phyloP scores from a whole-genome alignment of 257 asterid genomes.

The Solanum neorickii region DNA sequence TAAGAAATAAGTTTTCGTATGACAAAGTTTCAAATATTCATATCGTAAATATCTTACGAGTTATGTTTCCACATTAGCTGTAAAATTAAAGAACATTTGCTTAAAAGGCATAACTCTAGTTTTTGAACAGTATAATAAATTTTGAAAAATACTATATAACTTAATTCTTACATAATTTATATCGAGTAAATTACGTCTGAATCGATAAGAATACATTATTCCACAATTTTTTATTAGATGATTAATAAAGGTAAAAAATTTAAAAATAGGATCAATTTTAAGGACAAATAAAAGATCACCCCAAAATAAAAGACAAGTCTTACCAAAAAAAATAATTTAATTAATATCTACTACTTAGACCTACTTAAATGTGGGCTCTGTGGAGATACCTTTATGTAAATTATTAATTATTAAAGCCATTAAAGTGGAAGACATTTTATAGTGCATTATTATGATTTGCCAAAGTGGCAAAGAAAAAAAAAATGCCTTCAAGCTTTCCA shows the following conservation, averaged over 20 bases:
- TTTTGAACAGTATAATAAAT: not conserved
- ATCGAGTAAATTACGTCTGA: not conserved
- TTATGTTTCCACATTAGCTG: no score
- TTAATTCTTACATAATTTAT: no score
- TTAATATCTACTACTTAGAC: not conserved
- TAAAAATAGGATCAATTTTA: not conserved
- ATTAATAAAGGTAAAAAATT: no score
- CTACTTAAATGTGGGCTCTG: not conserved
- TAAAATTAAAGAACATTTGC: not conserved
- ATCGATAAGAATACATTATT: not conserved
- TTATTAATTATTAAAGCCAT: not conserved
- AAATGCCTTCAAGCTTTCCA: not conserved
- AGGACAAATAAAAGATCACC: not conserved
- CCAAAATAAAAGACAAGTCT: fast-evolving
- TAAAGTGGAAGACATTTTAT: not conserved
- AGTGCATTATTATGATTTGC: not conserved
- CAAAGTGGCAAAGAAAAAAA: not conserved
- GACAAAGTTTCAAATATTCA: not conserved
- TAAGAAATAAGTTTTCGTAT: no score
- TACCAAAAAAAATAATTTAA: no score
- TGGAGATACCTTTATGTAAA: not conserved
- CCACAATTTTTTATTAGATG: not conserved
- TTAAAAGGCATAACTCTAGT: not conserved
- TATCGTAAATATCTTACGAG: not conserved
- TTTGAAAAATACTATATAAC: no score